Percentiles rank a stretch among this genome's conserved stretches.
Conservation (phyloP, 345 rosid species). For the Murraya koenigii region DNA sequence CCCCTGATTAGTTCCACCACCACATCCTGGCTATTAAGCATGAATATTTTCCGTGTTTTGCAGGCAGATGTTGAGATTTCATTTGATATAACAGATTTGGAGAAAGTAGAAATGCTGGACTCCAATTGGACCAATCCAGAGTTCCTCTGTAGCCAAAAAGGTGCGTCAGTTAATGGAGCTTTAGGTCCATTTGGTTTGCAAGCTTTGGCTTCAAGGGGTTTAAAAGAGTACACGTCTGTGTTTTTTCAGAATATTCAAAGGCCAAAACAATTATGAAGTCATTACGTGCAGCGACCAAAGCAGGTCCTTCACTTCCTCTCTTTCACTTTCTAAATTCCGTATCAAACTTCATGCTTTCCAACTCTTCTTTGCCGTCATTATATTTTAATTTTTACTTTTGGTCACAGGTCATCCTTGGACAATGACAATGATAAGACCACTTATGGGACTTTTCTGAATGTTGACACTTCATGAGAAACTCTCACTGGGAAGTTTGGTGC, state of each 20-base stretch:
- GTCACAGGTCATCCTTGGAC: slow-evolving; percentile 15
- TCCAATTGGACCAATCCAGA: slow-evolving; percentile 55
- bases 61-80: slow-evolving; percentile 76
- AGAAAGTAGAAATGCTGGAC: slow-evolving; percentile 46
- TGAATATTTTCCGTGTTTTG: not conserved
- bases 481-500: slow-evolving; percentile 41
- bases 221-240: slow-evolving; percentile 58
- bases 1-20: too few relatives aligned
- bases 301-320: slow-evolving; percentile 25
- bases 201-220: slow-evolving; percentile 56
- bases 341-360: not conserved
- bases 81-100: slow-evolving; percentile 37
- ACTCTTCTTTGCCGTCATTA: not conserved
- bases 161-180: slow-evolving; percentile 41
- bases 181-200: slow-evolving; percentile 77
- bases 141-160: slow-evolving; percentile 43
- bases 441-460: slow-evolving; percentile 35
- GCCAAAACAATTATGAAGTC: slow-evolving; percentile 41
- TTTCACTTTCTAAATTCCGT: not conserved
- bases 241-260: slow-evolving; percentile 29
- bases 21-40: too few relatives aligned
- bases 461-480: slow-evolving; percentile 31
- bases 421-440: slow-evolving; percentile 28
- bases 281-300: slow-evolving; percentile 86
- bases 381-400: too few relatives aligned